A percentile compares a stretch with the other conserved stretches of the same genome.
These are phyloP conservation scores for Ceratocystis ficicola DNA, from an alignment of 2,329 filamentous ascomycete species.

Conservation along the genomic window DNA sequence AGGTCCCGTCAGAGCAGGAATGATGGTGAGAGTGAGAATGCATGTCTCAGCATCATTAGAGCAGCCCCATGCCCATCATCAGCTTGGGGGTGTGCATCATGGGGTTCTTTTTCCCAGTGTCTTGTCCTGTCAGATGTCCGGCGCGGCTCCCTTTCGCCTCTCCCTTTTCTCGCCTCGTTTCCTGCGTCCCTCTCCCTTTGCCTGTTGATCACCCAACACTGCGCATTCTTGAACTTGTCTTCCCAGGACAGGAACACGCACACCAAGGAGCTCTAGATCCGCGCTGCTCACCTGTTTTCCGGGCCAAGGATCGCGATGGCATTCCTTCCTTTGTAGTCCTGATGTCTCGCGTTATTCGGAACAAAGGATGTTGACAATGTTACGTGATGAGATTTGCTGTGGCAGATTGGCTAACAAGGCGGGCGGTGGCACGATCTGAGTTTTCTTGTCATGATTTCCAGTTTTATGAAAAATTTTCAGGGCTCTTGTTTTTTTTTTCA, in stretches of 20 bases:
- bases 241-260: not conserved
- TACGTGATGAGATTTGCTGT: not conserved
- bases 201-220: not conserved
- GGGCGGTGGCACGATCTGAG: not conserved
- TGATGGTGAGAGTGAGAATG: constrained; percentile 5
- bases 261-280: not conserved
- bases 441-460: not conserved
- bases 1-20: not conserved
- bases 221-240: not conserved
- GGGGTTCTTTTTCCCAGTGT: not conserved
- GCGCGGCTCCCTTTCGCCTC: not conserved
- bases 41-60: constrained; percentile 5
- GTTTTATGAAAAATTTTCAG: not conserved
- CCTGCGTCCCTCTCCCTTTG: not conserved
- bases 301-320: not conserved
- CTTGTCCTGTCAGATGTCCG: not conserved
- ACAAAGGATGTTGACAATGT: not conserved
- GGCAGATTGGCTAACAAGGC: not conserved
- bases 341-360: not conserved
- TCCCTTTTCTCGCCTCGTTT: not conserved
- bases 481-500: not conserved
- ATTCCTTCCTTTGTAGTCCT: constrained; percentile 9
- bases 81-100: not conserved
- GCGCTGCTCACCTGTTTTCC: not conserved
- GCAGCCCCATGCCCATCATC: not conserved